Percentiles rank a stretch among this genome's conserved stretches.
These are phyloP conservation scores for Leucocoprinus birnbaumii DNA, from an alignment of 768 basidiomycete species.

Conservation along the genomic window DNA sequence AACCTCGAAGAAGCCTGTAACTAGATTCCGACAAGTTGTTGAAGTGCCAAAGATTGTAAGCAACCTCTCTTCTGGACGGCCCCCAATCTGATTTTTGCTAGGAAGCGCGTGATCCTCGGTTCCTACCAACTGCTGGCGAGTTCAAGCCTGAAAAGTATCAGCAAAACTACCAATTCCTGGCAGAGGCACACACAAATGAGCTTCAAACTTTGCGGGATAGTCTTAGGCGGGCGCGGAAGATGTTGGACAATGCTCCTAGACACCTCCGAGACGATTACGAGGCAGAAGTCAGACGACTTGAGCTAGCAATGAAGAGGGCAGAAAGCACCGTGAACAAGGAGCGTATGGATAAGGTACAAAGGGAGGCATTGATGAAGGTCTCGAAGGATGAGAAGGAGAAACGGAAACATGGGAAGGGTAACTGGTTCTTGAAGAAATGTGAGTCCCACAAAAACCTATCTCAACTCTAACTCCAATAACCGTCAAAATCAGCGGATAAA, in stretches of 20 bases:
- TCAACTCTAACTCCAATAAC: not conserved
- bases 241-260: slow-evolving; percentile 56
- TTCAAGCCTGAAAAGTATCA: slow-evolving; percentile 65
- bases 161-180: slow-evolving; percentile 72
- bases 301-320: slow-evolving; percentile 68
- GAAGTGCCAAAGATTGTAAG: slow-evolving; percentile 66
- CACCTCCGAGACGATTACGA: slow-evolving; percentile 59
- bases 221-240: slow-evolving; percentile 65
- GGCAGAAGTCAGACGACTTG: slow-evolving; percentile 66
- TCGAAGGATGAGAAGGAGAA: slow-evolving; percentile 64
- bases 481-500: slow-evolving; percentile 60
- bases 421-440: slow-evolving; percentile 88
- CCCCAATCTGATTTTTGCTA: slow-evolving; percentile 24
- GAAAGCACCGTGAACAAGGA: slow-evolving; percentile 79
- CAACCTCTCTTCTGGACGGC: slow-evolving; percentile 3
- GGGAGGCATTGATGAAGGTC: slow-evolving; percentile 55
- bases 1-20: slow-evolving; percentile 83
- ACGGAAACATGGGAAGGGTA: slow-evolving; percentile 71
- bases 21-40: slow-evolving; percentile 65
- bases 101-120: slow-evolving; percentile 87
- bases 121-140: slow-evolving; percentile 69
- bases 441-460: slow-evolving; percentile 20
- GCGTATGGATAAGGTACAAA: slow-evolving; percentile 65
- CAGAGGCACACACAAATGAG: slow-evolving; percentile 62
- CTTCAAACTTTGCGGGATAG: slow-evolving; percentile 61